Evolutionary conservation across 345 rosid genomes (phyloP).

Genomic region (Luvunga scandens): DNA sequence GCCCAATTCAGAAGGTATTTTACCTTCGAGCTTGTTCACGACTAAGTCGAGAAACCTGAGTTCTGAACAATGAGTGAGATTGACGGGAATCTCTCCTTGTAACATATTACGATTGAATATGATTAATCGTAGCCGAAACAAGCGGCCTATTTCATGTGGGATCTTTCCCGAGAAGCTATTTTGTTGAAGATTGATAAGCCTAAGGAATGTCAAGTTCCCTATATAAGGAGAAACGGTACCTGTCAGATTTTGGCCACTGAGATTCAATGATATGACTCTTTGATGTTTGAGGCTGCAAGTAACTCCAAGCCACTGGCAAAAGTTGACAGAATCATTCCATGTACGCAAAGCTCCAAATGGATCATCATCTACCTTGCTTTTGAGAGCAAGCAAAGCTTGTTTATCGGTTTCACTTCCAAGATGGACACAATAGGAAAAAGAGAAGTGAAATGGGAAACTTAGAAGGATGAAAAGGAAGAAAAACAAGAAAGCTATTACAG

Average conservation of each 20-base stretch:
- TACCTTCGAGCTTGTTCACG: slow-evolving; percentile 24
- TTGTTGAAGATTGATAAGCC: not conserved
- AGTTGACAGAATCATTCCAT: slow-evolving; percentile 26
- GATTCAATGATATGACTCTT: slow-evolving; percentile 21
- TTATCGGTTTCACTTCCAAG: slow-evolving; percentile 23
- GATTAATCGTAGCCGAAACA: not conserved
- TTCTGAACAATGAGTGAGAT: slow-evolving; percentile 20
- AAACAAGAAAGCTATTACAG: not conserved
- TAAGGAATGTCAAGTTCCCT: not conserved
- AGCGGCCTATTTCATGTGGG: not conserved
- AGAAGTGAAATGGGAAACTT: not conserved
- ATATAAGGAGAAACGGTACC: not conserved
- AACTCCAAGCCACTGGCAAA: slow-evolving; percentile 31
- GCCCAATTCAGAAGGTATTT: slow-evolving; percentile 25
- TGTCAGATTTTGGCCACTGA: not conserved
- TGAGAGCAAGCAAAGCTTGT: slow-evolving; percentile 24
- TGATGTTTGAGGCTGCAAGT: slow-evolving; percentile 19
- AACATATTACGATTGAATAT: slow-evolving; percentile 1
- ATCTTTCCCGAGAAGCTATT: not conserved
- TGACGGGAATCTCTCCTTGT: slow-evolving; percentile 27
- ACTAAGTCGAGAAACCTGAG: slow-evolving; percentile 20
- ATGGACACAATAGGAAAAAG: not conserved
- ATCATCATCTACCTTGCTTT: slow-evolving; percentile 7
- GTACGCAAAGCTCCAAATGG: slow-evolving; percentile 10
- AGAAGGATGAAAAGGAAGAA: slow-evolving; percentile 5